Evolutionary conservation across 31 red algal genomes (phyloP), one percentile per base, ranked within the genome.

Genomic region (Endocladia muricata): DNA sequence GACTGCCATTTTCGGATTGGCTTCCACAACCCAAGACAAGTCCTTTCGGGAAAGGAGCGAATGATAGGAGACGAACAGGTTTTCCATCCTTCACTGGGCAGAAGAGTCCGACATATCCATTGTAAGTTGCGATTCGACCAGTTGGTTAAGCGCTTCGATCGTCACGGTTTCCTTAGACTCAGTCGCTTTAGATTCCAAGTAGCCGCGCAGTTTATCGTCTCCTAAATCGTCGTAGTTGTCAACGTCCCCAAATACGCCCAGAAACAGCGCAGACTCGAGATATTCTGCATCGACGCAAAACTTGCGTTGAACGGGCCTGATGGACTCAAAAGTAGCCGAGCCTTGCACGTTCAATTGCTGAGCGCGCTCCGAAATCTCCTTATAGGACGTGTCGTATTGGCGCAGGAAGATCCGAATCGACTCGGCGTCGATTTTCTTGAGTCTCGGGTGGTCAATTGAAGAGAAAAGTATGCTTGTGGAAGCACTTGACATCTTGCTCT

Each of bases 271-370:
- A 4, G 37, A 15, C 70, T 74, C 70, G 23, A 0, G 70, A 43
- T 74, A 74, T 21, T 74, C 70, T 23, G 51, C 32, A 48, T 74
- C 13, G 26, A 55, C 1, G 0, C 39, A 74, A 6, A 30, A 74
- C 70, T 74, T 74, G 5, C 11, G 40, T 55, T 4, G 25, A 31
- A 74, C n/a, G 5, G 70, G 70, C 47, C n/a, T n/a, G n/a, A n/a
- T n/a, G n/a, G n/a, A n/a, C n/a, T n/a, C n/a, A n/a, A n/a, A n/a
- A n/a, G n/a, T n/a, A n/a, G n/a, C n/a, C n/a, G n/a, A n/a, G n/a
- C n/a, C n/a, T n/a, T n/a, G n/a, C n/a, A n/a, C n/a, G n/a, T n/a
- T n/a, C n/a, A n/a, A n/a, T n/a, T n/a, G n/a, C n/a, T n/a, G n/a
- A n/a, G n/a, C n/a, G n/a, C n/a, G n/a, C n/a, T n/a, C n/a, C n/a